phyloP scores from a whole-genome alignment of 805 yeast genomes.

The Hanseniaspora guilliermondii region DNA sequence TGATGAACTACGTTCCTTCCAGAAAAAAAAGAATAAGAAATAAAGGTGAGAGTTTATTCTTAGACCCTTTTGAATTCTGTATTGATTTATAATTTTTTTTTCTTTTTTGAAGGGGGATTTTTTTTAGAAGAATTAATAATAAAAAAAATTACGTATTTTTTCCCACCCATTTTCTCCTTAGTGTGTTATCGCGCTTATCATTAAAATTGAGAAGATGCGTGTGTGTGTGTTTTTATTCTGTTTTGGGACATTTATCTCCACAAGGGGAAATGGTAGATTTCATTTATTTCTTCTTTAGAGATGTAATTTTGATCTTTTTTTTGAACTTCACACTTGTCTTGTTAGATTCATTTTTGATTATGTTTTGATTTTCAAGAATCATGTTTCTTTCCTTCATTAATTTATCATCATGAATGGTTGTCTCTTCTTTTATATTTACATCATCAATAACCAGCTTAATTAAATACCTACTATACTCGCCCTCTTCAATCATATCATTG shows the following conservation, averaged over 20 bases:
- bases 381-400: not conserved
- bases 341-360: no score
- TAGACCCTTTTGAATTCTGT: no score
- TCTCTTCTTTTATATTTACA: not conserved
- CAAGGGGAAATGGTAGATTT: not conserved
- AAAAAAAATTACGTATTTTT: no score
- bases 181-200: no score
- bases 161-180: no score
- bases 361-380: not conserved
- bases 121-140: not conserved
- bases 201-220: no score
- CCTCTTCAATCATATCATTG: conserved; percentile 2
- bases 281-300: not conserved
- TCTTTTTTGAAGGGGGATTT: no score
- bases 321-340: not conserved
- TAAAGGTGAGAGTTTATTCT: no score
- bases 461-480: conserved; percentile 9
- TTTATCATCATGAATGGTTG: not conserved
- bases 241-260: not conserved
- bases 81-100: no score
- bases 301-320: not conserved
- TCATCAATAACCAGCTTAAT: not conserved
- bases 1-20: no score
- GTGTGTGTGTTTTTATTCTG: not conserved
- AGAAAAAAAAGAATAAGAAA: no score